Evolutionary conservation across 192 early-diverging fungal species (phyloP), one percentile per base, ranked within the genome.

Genomic region (Backusella psychrophila): DNA sequence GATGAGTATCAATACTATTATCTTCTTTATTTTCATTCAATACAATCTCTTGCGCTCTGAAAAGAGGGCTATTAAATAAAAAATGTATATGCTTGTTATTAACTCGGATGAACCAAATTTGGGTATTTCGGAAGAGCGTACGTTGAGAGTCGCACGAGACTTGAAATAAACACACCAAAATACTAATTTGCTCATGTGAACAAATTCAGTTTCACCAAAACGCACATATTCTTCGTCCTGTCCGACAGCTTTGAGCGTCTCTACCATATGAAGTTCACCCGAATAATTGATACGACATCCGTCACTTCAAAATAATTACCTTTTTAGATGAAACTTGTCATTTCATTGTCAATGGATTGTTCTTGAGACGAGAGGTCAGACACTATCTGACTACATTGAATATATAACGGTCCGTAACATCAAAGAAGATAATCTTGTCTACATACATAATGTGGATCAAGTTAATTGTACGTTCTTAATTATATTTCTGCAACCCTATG

Each of bases 121-220:
- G 53, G 53, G 23, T 56, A 56, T 56, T 56, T 26, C 53, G 53
- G 53, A 56, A 56, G 53, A 56, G 53, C 53, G 53, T 56, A 56
- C 53, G 53, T 56, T 56, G 19, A 9, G 2, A 56, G 53, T 56
- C n/a, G 53, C 53, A 56, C 53, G 53, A 56, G 19, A 56, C 53
- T 26, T 56, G n/a, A 56, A 56, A 56, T 9, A 56, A n/a, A 56
- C 53, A 56, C 53, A 56, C 21, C 21, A n/a, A 56, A 56, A 26
- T 56, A 56, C 53, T 56, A 56, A 21, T 21, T 56, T 21, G 53
- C 19, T 56, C 53, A 56, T 56, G 53, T 56, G 53, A 56, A 56
- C 19, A 56, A 56, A 56, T 56, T 56, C n/a, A 9, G 53, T 56
- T 56, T 56, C 53, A 56, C 53, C 53, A 56, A 56, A 56, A 56